Percentiles rank a stretch among this genome's conserved stretches.
These are phyloP conservation scores for Aspergillus pseudoterreus DNA, from an alignment of 2,329 filamentous ascomycete genomes.

Conservation along the genomic window DNA sequence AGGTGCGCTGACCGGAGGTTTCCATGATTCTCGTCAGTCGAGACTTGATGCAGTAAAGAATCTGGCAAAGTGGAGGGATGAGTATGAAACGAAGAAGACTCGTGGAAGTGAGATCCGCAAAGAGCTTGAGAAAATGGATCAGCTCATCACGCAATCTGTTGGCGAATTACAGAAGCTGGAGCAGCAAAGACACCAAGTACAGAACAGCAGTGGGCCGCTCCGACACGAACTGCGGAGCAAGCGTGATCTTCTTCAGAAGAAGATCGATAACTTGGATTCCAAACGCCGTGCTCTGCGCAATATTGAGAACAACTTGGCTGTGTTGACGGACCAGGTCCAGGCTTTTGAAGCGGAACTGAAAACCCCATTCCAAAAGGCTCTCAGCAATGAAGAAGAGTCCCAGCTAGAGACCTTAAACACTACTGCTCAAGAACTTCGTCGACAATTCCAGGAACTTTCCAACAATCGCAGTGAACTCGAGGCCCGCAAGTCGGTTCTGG, in stretches of 20 bases:
- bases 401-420: slow-evolving; percentile 69
- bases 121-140: slow-evolving; percentile 74
- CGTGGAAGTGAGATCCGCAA: slow-evolving; percentile 63
- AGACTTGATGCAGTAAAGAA: slow-evolving; percentile 79
- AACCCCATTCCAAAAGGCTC: slow-evolving; percentile 87
- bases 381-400: slow-evolving; percentile 76
- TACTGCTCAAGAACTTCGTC: slow-evolving; percentile 69
- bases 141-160: slow-evolving; percentile 83
- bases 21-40: slow-evolving; percentile 79
- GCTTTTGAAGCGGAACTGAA: slow-evolving; percentile 76
- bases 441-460: slow-evolving; percentile 72
- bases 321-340: slow-evolving; percentile 69
- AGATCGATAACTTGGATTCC: slow-evolving; percentile 68
- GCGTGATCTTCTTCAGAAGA: slow-evolving; percentile 68
- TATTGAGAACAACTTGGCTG: slow-evolving; percentile 70
- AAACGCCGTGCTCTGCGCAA: slow-evolving; percentile 63
- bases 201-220: slow-evolving; percentile 77
- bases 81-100: slow-evolving; percentile 64
- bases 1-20: slow-evolving; percentile 92
- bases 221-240: slow-evolving; percentile 73
- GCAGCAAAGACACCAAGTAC: slow-evolving; percentile 71
- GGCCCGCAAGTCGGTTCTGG: slow-evolving; percentile 73
- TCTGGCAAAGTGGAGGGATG: slow-evolving; percentile 69
- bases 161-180: slow-evolving; percentile 80
- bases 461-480: slow-evolving; percentile 73